Percentiles rank a stretch among this genome's conserved stretches.
These are phyloP conservation scores for Metschnikowia cerradonensis DNA, from an alignment of 805 yeast species.

Conservation along the genomic window DNA sequence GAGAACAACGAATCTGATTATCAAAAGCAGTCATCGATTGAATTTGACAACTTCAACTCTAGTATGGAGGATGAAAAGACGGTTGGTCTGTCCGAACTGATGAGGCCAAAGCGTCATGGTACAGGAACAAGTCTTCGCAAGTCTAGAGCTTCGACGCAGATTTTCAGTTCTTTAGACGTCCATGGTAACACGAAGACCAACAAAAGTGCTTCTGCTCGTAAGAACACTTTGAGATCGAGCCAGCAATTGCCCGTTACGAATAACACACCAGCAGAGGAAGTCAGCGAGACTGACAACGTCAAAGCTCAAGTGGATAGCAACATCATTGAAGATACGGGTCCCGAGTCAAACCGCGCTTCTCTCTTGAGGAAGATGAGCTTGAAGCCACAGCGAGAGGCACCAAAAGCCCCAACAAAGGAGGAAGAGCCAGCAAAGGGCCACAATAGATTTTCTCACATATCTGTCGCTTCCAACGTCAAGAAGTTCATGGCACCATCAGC, in stretches of 20 bases:
- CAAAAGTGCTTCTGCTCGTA: background rate
- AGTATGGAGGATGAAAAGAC: constrained; percentile 7
- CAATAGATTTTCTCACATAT: constrained; percentile 36
- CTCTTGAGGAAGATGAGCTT: constrained; percentile 27
- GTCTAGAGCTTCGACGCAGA: constrained; percentile 28
- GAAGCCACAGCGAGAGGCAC: constrained; percentile 39
- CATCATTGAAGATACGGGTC: background rate
- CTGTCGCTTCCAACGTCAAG: constrained; percentile 17
- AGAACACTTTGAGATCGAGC: background rate
- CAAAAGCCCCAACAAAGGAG: constrained; percentile 28
- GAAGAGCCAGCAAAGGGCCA: constrained; percentile 13
- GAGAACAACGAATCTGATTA: constrained; percentile 1
- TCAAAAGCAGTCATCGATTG: constrained; percentile 2
- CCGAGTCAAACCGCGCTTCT: background rate
- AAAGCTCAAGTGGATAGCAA: background rate
- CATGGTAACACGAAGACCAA: constrained; percentile 7
- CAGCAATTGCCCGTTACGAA: background rate
- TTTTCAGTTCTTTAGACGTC: constrained; percentile 27
- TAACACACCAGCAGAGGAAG: background rate
- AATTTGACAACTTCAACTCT: constrained; percentile 6
- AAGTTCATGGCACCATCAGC: constrained; percentile 8
- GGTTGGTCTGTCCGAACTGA: constrained; percentile 1
- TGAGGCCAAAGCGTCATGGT: constrained; percentile 10
- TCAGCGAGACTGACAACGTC: background rate
- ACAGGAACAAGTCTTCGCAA: constrained; percentile 14